Base-by-base conservation (phyloP, 1,284 basidiomycete genomes). In the Serendipita sp. region DNA sequence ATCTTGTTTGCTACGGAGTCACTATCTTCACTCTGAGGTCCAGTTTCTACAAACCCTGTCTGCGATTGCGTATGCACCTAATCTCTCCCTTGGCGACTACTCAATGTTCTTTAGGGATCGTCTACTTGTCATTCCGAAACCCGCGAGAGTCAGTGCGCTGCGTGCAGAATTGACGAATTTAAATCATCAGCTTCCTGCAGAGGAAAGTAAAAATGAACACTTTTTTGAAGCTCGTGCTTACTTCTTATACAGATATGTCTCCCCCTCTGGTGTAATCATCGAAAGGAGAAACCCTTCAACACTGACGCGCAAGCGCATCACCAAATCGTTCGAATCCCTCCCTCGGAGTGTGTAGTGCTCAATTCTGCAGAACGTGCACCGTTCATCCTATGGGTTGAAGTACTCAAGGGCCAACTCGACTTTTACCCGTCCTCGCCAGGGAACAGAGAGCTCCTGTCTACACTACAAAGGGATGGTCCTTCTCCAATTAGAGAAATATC, bases 341-440 rank as follows among this genome's bases (percentile, higher is more conserved):
- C 96, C 2, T 92, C 93, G 26, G 96, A 99, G 76, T 91, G 92
- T 49, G 96, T 99, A 41, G 96, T 99, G 3, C 82, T 99, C 55
- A 99, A 99, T 72, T 99, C 95, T 42, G 96, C 96, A 2, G 94
- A 99, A 73, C 83, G 90, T 58, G 94, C 93, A 1, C 96, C 96
- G 1, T 99, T 91, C 71, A 79, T 99, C 38, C 80, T 99, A 13
- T 82, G 97, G 65, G 84, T 99, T 63, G 96, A 99, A 74, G 87
- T 99, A 60, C 79, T 99, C 35, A 82, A 87, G 67, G 86, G 86
- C 62, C 95, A 99, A 70, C 80, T 99, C 29, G 91, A 96, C 72
- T 99, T 99, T 73, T 91, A 98, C 70, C 92, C 96, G 0, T 38
- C 38, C 8, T 87, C 88, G 69, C 79, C 93, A 60, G 78, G 82